Conservation (phyloP, 106 monocot species). For the Allium cepa region DNA sequence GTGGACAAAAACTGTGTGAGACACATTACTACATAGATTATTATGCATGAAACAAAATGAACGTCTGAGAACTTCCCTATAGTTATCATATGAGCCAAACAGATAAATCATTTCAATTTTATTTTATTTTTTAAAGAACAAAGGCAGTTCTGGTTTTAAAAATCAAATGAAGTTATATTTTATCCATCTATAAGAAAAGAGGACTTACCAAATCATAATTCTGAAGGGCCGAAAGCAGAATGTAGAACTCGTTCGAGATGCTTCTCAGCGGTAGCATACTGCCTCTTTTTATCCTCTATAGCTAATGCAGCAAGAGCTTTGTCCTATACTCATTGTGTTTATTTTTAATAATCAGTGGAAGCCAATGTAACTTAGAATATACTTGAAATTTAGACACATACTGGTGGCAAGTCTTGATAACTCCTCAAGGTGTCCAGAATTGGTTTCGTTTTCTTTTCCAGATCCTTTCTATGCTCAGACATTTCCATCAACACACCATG, state of each 20-base stretch:
- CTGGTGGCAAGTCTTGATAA: slow-evolving; percentile 96
- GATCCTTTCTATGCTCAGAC: slow-evolving; percentile 88
- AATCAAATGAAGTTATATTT: no score
- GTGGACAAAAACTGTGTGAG: no score
- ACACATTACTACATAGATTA: no score
- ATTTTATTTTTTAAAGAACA: no score
- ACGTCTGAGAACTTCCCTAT: no score
- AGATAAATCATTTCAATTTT: no score
- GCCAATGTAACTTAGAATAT: no score
- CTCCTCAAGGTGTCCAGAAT: slow-evolving; percentile 92
- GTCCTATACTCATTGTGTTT: slow-evolving; percentile 38
- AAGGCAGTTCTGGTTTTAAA: no score
- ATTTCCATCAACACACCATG: slow-evolving; percentile 97
- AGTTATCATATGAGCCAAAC: no score
- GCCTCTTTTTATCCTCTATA: slow-evolving; percentile 96
- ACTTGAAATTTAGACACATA: slow-evolving; percentile 14
- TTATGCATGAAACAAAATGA: no score
- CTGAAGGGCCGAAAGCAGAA: slow-evolving; percentile 49
- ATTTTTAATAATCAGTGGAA: no score
- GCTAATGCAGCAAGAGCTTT: slow-evolving; percentile 95
- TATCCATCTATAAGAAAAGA: background rate
- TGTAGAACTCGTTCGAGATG: slow-evolving; percentile 83
- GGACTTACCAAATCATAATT: slow-evolving; percentile 14
- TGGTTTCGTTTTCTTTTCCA: slow-evolving; percentile 94
- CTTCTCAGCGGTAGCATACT: slow-evolving; percentile 89